Evolutionary conservation across 129 eudicot species (phyloP).

Genomic region (Lactuca sativa): DNA sequence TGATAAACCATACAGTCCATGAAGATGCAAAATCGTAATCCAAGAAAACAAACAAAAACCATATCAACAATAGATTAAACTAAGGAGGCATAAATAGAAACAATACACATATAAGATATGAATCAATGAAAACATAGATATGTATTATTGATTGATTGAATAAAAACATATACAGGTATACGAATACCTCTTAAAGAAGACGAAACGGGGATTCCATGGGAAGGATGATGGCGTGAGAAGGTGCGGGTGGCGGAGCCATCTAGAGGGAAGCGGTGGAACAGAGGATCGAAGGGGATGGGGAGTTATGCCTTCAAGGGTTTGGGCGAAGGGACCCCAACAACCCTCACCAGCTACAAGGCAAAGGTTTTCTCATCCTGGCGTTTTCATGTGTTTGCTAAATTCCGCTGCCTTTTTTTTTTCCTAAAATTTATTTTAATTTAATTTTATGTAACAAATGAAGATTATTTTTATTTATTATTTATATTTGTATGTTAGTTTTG

Average conservation of each 20-base stretch:
- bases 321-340: slow-evolving; percentile 11
- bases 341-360: slow-evolving; percentile 2
- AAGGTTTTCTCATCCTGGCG: neutral
- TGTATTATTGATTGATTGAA: slow-evolving; percentile 1
- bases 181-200: neutral
- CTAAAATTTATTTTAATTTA: no score
- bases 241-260: neutral
- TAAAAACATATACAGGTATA: neutral
- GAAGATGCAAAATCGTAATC: neutral
- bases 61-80: neutral
- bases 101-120: neutral
- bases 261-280: neutral
- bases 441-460: no score
- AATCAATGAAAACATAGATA: neutral
- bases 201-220: neutral
- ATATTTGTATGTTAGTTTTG: no score
- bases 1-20: neutral
- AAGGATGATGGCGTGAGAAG: neutral
- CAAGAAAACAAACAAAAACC: neutral
- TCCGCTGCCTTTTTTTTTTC: no score
- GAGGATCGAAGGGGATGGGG: neutral
- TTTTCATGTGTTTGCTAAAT: neutral
- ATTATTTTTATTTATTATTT: no score
- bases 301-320: neutral
- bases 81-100: neutral